These are phyloP conservation scores for Lippia alba DNA, from an alignment of 305 asterid species.

Conservation along the genomic window DNA sequence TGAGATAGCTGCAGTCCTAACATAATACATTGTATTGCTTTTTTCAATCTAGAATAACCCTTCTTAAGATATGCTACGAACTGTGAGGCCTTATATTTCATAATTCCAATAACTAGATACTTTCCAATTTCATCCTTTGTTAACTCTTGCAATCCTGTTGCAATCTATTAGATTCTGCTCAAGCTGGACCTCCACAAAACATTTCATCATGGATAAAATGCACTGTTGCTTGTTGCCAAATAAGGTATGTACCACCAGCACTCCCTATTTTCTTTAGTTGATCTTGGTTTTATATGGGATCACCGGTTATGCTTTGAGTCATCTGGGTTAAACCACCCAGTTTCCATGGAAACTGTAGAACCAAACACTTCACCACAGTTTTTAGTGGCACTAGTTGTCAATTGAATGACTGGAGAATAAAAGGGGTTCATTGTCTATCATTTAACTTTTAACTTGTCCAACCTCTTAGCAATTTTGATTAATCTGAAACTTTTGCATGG, in stretches of 20 bases:
- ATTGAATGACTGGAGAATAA: neutral
- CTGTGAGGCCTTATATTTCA: conserved; percentile 19
- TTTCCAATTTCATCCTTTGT: conserved; percentile 18
- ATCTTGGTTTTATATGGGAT: conserved; percentile 8
- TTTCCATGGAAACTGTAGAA: conserved; percentile 9
- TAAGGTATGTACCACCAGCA: conserved; percentile 51
- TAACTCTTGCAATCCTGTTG: conserved; percentile 30
- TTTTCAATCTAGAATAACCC: neutral
- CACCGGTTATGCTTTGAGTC: neutral
- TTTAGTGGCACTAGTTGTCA: conserved; percentile 9
- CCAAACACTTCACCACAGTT: conserved; percentile 4
- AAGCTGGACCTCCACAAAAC: conserved; percentile 82
- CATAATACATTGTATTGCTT: conserved; percentile 3
- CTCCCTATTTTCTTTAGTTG: conserved; percentile 16
- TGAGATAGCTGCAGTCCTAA: conserved; percentile 24
- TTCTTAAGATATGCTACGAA: conserved; percentile 8
- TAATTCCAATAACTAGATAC: conserved; percentile 5
- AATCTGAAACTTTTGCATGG: conserved; percentile 8
- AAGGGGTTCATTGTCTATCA: neutral
- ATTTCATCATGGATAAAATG: conserved; percentile 75
- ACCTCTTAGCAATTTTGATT: conserved; percentile 15
- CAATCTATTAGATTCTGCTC: conserved; percentile 55
- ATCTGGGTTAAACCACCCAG: conserved; percentile 3
- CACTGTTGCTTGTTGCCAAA: conserved; percentile 57
- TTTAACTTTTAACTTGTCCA: conserved; percentile 11